A percentile compares a stretch with the other conserved stretches of the same genome.
Evolutionary conservation across 768 basidiomycete genomes (phyloP).

Genomic region (Thelephora ganbajun): DNA sequence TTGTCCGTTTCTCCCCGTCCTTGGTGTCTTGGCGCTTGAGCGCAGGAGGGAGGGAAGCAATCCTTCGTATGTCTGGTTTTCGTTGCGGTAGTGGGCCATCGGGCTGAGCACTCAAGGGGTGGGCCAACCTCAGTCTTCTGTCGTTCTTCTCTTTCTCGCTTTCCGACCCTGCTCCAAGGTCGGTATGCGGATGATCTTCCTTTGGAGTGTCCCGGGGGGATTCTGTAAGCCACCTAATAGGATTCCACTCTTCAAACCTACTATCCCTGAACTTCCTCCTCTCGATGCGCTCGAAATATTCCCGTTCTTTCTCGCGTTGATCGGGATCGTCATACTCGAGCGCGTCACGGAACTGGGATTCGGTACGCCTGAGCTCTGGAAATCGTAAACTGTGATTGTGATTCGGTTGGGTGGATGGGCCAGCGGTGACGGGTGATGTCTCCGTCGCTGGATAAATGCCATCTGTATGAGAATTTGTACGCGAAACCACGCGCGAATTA

Average conservation of each 20-base stretch:
- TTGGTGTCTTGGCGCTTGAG: background rate
- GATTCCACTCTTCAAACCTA: constrained; percentile 36
- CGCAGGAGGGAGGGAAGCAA: background rate
- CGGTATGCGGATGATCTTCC: constrained; percentile 6
- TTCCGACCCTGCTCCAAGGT: constrained; percentile 1
- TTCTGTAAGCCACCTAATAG: constrained; percentile 30
- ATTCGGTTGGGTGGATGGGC: constrained; percentile 17
- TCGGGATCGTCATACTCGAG: constrained; percentile 31
- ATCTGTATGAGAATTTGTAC: constrained; percentile 11
- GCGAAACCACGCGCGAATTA: constrained; percentile 32
- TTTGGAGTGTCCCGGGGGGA: constrained; percentile 7
- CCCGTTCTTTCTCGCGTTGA: constrained; percentile 24
- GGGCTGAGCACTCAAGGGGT: background rate
- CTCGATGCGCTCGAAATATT: constrained; percentile 35
- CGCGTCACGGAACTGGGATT: constrained; percentile 46
- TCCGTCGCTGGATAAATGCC: constrained; percentile 9
- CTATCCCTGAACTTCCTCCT: constrained; percentile 31
- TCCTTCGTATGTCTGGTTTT: background rate
- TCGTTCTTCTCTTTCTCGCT: background rate
- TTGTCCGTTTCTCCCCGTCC: constrained; percentile 3
- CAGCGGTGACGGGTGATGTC: constrained; percentile 16
- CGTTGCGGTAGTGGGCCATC: no score
- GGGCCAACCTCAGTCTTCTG: background rate
- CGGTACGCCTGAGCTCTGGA: constrained; percentile 20
- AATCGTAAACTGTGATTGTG: constrained; percentile 22